Percentiles rank a stretch among this genome's conserved stretches.
Conservation (phyloP, 2,329 filamentous ascomycete genomes). For the Didymella lethalis region DNA sequence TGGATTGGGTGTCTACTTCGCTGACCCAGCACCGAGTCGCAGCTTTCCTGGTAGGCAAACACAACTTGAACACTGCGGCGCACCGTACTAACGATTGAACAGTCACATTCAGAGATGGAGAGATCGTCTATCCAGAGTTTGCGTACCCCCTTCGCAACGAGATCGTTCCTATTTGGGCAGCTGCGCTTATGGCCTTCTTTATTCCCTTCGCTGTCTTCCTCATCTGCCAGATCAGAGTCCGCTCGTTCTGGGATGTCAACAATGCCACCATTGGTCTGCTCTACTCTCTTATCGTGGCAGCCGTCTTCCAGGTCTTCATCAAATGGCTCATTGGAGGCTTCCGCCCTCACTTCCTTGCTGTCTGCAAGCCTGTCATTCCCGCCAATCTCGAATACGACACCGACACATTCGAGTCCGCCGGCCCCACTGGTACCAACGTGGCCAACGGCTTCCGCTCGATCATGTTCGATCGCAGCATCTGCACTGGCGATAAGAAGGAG, state of each 20-base stretch:
- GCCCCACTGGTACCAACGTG: slow-evolving; percentile 57
- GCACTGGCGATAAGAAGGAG: slow-evolving; percentile 69
- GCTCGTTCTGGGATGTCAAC: slow-evolving; percentile 64
- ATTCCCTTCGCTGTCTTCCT: slow-evolving; percentile 72
- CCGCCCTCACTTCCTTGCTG: slow-evolving; percentile 72
- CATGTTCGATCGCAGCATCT: slow-evolving; percentile 75
- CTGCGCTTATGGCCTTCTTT: slow-evolving; percentile 70
- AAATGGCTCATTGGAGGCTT: slow-evolving; percentile 76
- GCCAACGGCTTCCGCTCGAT: slow-evolving; percentile 65
- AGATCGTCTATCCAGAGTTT: slow-evolving; percentile 73
- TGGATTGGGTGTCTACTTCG: slow-evolving; percentile 72
- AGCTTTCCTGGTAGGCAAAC: slow-evolving; percentile 63
- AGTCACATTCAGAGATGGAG: slow-evolving; percentile 70
- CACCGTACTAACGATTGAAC: neutral
- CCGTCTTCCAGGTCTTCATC: slow-evolving; percentile 79
- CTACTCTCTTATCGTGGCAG: slow-evolving; percentile 73
- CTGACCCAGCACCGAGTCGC: slow-evolving; percentile 70
- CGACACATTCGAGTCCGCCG: slow-evolving; percentile 46
- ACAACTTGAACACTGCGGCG: no score
- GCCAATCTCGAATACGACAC: slow-evolving; percentile 42
- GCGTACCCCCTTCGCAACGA: slow-evolving; percentile 75
- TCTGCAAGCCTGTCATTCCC: slow-evolving; percentile 70
- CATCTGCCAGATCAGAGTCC: slow-evolving; percentile 70
- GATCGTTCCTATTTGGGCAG: slow-evolving; percentile 72
- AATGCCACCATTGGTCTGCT: slow-evolving; percentile 74